Conservation (phyloP, 2,329 filamentous ascomycete species). For the Rutstroemia sp. region DNA sequence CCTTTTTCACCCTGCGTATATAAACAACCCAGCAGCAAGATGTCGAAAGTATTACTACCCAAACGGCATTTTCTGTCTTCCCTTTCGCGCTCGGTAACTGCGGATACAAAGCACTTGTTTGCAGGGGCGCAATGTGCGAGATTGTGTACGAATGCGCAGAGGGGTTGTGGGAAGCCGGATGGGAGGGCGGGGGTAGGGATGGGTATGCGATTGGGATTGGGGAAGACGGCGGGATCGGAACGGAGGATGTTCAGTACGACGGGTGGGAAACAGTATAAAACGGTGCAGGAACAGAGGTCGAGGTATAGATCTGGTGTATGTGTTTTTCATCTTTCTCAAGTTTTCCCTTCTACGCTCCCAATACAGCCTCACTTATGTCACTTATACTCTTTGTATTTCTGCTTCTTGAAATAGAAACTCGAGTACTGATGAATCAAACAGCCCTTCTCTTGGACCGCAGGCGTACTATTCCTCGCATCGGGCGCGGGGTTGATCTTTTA, state of each 20-base stretch:
- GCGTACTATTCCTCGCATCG: slow-evolving; percentile 73
- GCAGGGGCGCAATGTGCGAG: neutral
- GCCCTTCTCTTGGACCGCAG: slow-evolving; percentile 93
- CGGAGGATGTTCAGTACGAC: slow-evolving; percentile 13
- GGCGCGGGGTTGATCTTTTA: slow-evolving; percentile 77
- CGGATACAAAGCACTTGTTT: too few species aligned
- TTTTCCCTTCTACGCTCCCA: neutral
- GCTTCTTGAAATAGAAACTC: neutral
- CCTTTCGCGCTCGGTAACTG: slow-evolving; percentile 10
- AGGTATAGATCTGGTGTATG: slow-evolving; percentile 27
- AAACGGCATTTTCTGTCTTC: slow-evolving; percentile 19
- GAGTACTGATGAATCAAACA: slow-evolving; percentile 29
- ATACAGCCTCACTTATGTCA: neutral
- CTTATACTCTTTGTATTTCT: neutral
- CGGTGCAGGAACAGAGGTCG: slow-evolving; percentile 27
- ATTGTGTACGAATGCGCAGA: neutral
- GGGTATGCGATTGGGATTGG: neutral
- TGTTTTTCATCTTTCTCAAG: neutral
- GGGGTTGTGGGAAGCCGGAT: neutral
- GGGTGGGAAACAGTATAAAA: slow-evolving; percentile 22
- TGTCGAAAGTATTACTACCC: slow-evolving; percentile 24
- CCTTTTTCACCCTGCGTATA: neutral
- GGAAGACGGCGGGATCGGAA: neutral
- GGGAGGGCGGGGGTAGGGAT: neutral
- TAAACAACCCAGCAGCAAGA: neutral